A percentile compares a stretch with the other conserved stretches of the same genome.
Conservation (phyloP, 371 early-diverging fungal species). For the Rhizopus delemar region DNA sequence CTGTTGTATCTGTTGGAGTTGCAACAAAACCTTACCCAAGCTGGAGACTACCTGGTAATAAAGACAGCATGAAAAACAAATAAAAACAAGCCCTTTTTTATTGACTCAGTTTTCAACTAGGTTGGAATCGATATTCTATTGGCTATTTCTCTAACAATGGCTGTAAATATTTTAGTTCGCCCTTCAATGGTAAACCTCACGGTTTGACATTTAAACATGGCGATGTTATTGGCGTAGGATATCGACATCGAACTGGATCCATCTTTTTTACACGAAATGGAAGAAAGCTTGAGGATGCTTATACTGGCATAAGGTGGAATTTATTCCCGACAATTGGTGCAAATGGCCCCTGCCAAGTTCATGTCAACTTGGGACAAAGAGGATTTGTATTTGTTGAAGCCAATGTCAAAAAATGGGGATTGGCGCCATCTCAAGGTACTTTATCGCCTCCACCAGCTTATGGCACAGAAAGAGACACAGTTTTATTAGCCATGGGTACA, state of each 20-base stretch:
- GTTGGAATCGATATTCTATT: constrained; percentile 74
- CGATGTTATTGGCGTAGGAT: constrained; percentile 81
- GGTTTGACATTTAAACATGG: constrained; percentile 67
- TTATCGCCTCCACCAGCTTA: constrained; percentile 69
- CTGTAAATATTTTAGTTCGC: constrained; percentile 63
- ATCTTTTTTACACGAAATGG: constrained; percentile 82
- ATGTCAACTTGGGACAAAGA: constrained; percentile 58
- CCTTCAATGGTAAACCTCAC: constrained; percentile 62
- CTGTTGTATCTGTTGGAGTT: constrained; percentile 66
- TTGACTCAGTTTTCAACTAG: constrained; percentile 21
- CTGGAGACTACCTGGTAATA: constrained; percentile 67
- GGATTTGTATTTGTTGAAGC: constrained; percentile 71
- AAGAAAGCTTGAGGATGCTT: constrained; percentile 60
- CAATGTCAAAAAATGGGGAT: constrained; percentile 84
- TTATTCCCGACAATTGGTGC: constrained; percentile 69
- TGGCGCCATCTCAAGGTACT: constrained; percentile 73
- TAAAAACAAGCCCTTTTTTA: background rate
- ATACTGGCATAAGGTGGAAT: constrained; percentile 54
- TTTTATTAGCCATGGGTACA: constrained; percentile 32
- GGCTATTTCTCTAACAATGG: constrained; percentile 72
- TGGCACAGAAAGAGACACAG: constrained; percentile 56
- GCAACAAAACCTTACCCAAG: constrained; percentile 71
- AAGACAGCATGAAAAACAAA: background rate
- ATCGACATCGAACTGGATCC: constrained; percentile 72
- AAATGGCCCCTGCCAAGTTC: constrained; percentile 63